phyloP scores from a whole-genome alignment of 306 rosid species.

The Vicia faba region DNA sequence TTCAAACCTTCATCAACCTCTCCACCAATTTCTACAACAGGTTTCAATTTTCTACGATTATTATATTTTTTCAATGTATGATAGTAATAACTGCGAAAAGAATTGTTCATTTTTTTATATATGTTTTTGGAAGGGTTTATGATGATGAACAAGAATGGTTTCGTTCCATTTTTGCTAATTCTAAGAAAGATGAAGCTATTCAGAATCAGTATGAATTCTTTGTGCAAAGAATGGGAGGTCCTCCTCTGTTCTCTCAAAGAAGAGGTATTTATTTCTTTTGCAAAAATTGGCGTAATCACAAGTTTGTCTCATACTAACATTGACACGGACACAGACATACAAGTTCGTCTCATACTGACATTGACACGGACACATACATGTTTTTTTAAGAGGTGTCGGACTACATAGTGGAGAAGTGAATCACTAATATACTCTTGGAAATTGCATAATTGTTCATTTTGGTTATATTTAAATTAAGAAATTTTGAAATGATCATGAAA shows the following conservation, averaged over 20 bases:
- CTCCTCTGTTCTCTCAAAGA: conserved; percentile 79
- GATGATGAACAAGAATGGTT: conserved; percentile 93
- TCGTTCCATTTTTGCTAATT: conserved; percentile 67
- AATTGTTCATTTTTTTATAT: not conserved
- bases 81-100: not conserved
- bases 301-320: too few relatives aligned
- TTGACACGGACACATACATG: too few relatives aligned
- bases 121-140: conserved; percentile 52
- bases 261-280: conserved; percentile 50
- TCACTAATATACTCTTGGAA: too few relatives aligned
- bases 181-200: conserved; percentile 76
- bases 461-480: not conserved
- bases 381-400: too few relatives aligned
- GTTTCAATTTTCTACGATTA: conserved; percentile 8
- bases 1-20: conserved; percentile 72
- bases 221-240: conserved; percentile 91
- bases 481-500: not conserved
- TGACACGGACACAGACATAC: too few relatives aligned
- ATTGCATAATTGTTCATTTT: too few relatives aligned
- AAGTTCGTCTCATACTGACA: too few relatives aligned
- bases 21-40: conserved; percentile 90
- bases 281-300: too few relatives aligned
- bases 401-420: too few relatives aligned
- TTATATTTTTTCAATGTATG: not conserved
- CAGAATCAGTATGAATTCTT: conserved; percentile 91